These are phyloP conservation scores for Gracilaria gracilis DNA, from an alignment of 23 red algal species.

Conservation along the genomic window DNA sequence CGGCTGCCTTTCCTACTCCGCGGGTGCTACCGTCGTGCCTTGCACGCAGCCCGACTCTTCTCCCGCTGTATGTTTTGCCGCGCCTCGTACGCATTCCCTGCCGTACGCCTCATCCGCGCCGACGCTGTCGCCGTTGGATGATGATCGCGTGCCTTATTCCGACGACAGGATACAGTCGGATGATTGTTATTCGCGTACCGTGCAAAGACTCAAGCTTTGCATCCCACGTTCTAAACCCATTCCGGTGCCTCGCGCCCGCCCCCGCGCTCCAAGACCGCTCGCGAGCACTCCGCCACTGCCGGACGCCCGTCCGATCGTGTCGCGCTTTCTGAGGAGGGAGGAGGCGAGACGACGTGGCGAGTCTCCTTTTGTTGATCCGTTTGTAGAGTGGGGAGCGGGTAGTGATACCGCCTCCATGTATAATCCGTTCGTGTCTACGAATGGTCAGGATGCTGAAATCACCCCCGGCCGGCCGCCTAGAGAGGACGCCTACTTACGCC, in stretches of 20 bases:
- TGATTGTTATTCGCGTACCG: background rate
- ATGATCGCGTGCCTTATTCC: background rate
- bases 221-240: constrained; percentile 6
- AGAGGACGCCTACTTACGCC: background rate
- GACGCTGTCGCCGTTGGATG: background rate
- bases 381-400: background rate
- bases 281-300: background rate
- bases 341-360: background rate
- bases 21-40: background rate
- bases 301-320: constrained; percentile 15
- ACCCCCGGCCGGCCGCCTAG: background rate
- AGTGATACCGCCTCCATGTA: background rate
- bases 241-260: background rate
- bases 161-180: background rate
- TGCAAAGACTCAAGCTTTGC: background rate
- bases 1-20: background rate
- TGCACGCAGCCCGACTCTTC: background rate
- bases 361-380: background rate
- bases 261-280: background rate
- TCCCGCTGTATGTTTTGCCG: background rate
- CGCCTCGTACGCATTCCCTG: background rate
- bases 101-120: constrained; percentile 14
- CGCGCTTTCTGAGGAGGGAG: background rate
- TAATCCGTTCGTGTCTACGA: background rate
- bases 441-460: background rate